Percentiles rank a stretch among this genome's conserved stretches.
These are phyloP conservation scores for Zostera marina DNA, from an alignment of 116 monocot genomes.

Conservation along the genomic window DNA sequence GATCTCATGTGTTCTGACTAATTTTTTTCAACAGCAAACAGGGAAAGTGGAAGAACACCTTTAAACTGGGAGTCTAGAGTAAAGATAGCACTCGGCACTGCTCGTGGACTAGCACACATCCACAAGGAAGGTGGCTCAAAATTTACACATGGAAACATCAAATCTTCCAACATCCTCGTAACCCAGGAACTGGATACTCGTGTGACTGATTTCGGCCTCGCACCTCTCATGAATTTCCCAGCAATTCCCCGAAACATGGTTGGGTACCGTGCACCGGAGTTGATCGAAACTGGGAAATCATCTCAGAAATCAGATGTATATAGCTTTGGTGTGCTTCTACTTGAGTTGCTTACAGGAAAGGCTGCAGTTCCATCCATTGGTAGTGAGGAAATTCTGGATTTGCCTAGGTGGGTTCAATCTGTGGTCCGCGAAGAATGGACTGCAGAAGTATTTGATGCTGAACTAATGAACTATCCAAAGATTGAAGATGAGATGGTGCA, in stretches of 20 bases:
- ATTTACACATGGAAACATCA: slow-evolving; percentile 83
- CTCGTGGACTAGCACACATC: slow-evolving; percentile 49
- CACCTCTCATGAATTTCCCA: slow-evolving; percentile 48
- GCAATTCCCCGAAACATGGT: slow-evolving; percentile 27
- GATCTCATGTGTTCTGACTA: not conserved
- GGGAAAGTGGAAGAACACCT: slow-evolving; percentile 34
- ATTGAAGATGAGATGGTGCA: slow-evolving; percentile 87
- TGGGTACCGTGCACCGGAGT: slow-evolving; percentile 82
- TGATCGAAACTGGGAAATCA: slow-evolving; percentile 43
- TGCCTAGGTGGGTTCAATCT: slow-evolving; percentile 83
- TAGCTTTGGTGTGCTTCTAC: slow-evolving; percentile 24
- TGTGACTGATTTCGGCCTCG: slow-evolving; percentile 69
- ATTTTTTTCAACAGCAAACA: slow-evolving; percentile 27
- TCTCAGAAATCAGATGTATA: slow-evolving; percentile 24
- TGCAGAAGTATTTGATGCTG: slow-evolving; percentile 85
- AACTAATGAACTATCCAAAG: slow-evolving; percentile 52
- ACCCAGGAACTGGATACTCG: slow-evolving; percentile 33
- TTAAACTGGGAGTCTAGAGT: slow-evolving; percentile 74
- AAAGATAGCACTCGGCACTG: slow-evolving; percentile 35
- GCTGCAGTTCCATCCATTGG: slow-evolving; percentile 13
- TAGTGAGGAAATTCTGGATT: slow-evolving; percentile 39
- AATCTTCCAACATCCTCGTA: slow-evolving; percentile 68
- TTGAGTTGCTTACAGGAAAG: slow-evolving; percentile 26
- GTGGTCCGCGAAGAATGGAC: slow-evolving; percentile 96
- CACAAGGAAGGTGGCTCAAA: slow-evolving; percentile 54